Evolutionary conservation across 768 basidiomycete genomes (phyloP).

Genomic region (Porphyrellus cyaneotinctus): DNA sequence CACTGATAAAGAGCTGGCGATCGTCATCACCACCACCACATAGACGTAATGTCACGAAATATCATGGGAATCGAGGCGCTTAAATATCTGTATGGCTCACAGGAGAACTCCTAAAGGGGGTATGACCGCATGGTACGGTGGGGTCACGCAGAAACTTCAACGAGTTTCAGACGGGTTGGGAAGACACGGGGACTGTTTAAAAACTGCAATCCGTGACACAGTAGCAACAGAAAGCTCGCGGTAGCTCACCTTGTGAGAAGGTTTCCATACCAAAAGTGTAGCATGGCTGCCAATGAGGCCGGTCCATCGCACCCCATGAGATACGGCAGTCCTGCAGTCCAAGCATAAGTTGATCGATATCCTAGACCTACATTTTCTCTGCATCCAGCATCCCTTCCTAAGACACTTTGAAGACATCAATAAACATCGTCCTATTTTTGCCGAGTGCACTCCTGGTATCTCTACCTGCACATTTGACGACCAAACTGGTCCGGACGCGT

Average conservation of each 20-base stretch:
- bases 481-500: background rate
- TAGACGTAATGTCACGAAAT: background rate
- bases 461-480: no score
- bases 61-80: background rate
- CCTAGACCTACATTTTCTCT: background rate
- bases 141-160: background rate
- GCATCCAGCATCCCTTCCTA: background rate
- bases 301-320: background rate
- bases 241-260: background rate
- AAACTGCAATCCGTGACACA: background rate
- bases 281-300: background rate
- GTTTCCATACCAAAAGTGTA: background rate
- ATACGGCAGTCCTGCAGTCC: background rate
- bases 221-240: background rate
- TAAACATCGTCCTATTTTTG: background rate
- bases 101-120: background rate
- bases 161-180: background rate
- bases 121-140: background rate
- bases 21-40: no score
- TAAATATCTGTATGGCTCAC: slow-evolving; percentile 5
- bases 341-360: background rate
- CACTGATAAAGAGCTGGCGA: background rate
- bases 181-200: background rate
- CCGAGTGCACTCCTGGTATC: background rate
- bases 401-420: background rate